Base-by-base conservation (phyloP, 148 eudicot species). In the Diospyros lotus region DNA sequence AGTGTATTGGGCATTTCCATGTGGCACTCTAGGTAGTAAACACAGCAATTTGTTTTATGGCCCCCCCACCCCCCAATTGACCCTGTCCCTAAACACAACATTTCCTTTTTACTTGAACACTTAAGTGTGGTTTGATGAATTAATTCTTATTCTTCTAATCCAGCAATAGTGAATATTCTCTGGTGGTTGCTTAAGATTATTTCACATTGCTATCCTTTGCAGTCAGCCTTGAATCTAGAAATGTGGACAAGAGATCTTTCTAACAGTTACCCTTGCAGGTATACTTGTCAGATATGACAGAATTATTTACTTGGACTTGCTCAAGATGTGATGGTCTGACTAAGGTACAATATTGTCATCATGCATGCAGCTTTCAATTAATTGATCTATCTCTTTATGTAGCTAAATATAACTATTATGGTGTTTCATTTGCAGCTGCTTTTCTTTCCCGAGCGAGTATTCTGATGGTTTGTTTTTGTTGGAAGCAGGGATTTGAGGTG, bases 221-320 rank as follows among this genome's bases (percentile, higher is more conserved):
- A 46, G 9, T 50, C 18, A 43, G 28, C 4, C 17, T 60, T 59
- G 54, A 48, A n/a, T 9, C 40, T 13, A 41, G 17, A 62, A n/a
- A 52, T 6, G 18, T 62, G 13, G 40, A 8, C 53, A 0, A 43
- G 40, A 15, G 4, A 53, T 54, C 17, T 72, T 64, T 74, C 38
- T 46, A 82, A 64, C 46, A 45, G 43, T 17, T 14, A 9, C 72
- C 43, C 68, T 80, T 76, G 76, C 82, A 95, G 97, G 99, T 92
- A 9, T 95, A 95, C 78, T 79, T 92, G 80, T 92, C 99, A 51
- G 97, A 95, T 84, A 88, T 89, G 84, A 90, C 97, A 12, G 94
- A 89, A 72, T 81, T 95, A 51, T 83, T 92, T 80, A 79, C 87
- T 39, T 95, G 99, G 99, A 89, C 99, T 41, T 95, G 99, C 80